Evolutionary conservation across 352 stramenopile species (phyloP).

Genomic region (Phytophthora tentaculata): DNA sequence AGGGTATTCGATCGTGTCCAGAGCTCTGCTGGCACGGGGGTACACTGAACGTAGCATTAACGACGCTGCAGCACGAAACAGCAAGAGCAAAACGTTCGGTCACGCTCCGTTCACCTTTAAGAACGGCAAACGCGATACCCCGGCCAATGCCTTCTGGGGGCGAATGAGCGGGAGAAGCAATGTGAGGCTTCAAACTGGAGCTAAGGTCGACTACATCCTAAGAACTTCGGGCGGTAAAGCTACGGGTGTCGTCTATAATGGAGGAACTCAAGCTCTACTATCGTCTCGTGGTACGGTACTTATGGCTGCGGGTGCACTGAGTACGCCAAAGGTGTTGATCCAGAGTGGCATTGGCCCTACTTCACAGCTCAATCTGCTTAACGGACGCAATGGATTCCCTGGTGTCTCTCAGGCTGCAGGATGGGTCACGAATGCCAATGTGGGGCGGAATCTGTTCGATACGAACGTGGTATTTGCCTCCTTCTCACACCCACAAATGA

Average conservation of each 20-base stretch:
- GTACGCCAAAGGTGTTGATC: constrained; percentile 85
- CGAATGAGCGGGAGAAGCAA: constrained; percentile 52
- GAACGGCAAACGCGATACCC: constrained; percentile 56
- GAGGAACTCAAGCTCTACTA: constrained; percentile 38
- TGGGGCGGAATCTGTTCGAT: constrained; percentile 69
- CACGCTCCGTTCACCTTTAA: constrained; percentile 62
- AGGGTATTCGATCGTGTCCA: constrained; percentile 51
- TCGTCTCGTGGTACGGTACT: constrained; percentile 64
- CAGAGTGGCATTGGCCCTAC: constrained; percentile 73
- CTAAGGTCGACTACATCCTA: constrained; percentile 55
- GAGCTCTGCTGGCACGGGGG: constrained; percentile 37
- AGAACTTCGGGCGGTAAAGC: constrained; percentile 42
- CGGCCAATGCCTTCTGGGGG: constrained; percentile 60
- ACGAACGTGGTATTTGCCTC: constrained; percentile 54
- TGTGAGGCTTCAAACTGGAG: constrained; percentile 54
- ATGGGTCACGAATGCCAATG: constrained; percentile 60
- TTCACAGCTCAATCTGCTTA: constrained; percentile 59
- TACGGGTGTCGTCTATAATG: constrained; percentile 50
- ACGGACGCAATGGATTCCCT: constrained; percentile 46
- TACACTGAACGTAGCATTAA: constrained; percentile 56
- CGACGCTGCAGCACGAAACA: constrained; percentile 50
- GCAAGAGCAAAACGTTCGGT: constrained; percentile 64
- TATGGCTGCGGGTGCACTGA: constrained; percentile 67
- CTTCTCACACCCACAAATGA: constrained; percentile 62
- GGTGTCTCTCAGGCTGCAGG: constrained; percentile 36